Evolutionary conservation across 495 filamentous ascomycete species (phyloP).

Genomic region (Aspergillus homomorphus): DNA sequence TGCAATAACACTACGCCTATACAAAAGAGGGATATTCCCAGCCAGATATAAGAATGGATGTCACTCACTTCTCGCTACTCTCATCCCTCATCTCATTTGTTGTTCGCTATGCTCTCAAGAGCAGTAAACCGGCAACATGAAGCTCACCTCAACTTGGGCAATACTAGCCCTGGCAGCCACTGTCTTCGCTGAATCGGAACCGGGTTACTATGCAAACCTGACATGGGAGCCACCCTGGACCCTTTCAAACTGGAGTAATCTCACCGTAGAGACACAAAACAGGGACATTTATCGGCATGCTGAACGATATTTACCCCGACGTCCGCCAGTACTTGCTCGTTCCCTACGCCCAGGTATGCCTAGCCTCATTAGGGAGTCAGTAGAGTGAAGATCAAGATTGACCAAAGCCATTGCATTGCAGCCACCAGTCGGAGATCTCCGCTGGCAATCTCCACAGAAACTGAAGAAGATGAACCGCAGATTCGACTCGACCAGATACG

Average conservation of each 20-base stretch:
- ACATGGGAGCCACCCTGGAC: neutral
- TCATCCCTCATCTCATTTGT: too few species aligned
- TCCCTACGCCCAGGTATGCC: slow-evolving; percentile 11
- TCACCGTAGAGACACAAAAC: neutral
- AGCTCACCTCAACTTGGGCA: neutral
- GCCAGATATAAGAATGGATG: too few species aligned
- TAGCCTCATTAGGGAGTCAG: too few species aligned
- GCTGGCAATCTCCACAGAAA: slow-evolving; percentile 12
- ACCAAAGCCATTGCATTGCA: neutral
- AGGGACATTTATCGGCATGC: neutral
- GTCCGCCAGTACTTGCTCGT: slow-evolving; percentile 1
- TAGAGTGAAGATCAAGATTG: neutral
- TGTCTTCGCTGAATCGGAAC: neutral
- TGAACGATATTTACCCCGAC: neutral
- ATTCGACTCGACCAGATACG: slow-evolving; percentile 12
- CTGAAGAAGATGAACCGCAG: slow-evolving; percentile 5
- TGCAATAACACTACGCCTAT: neutral
- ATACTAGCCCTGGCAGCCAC: neutral
- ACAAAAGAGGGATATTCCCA: neutral
- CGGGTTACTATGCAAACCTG: neutral
- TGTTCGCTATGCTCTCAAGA: too few species aligned
- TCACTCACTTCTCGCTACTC: too few species aligned
- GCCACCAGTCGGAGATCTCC: slow-evolving; percentile 13
- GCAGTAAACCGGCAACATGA: neutral
- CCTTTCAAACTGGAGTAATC: neutral